These are phyloP conservation scores for Vitis vinifera DNA, from an alignment of 164 flowering plant genomes.

Conservation along the genomic window DNA sequence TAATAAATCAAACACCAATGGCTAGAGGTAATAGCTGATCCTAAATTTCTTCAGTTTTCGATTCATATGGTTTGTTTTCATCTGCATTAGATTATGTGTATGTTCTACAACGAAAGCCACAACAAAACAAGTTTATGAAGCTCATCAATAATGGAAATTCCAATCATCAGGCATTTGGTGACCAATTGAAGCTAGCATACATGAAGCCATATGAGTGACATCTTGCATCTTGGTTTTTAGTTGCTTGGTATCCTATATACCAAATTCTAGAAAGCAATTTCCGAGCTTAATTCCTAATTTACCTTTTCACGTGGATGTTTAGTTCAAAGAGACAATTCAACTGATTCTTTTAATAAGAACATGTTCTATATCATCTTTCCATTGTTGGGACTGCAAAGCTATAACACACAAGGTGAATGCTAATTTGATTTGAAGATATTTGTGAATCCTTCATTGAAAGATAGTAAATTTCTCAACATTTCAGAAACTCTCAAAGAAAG, in stretches of 20 bases:
- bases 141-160: slow-evolving; percentile 14
- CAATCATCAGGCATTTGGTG: slow-evolving; percentile 10
- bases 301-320: slow-evolving; percentile 21
- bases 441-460: background rate
- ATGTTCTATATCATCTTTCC: slow-evolving; percentile 15
- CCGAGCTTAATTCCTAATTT: slow-evolving; percentile 23
- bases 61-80: too few relatives aligned
- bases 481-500: background rate
- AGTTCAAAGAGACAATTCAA: slow-evolving; percentile 4
- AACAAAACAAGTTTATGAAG: background rate
- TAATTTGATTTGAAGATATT: slow-evolving; percentile 2
- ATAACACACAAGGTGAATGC: slow-evolving; percentile 1
- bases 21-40: too few relatives aligned
- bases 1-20: too few relatives aligned
- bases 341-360: slow-evolving; percentile 4
- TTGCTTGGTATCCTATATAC: slow-evolving; percentile 33
- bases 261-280: slow-evolving; percentile 25
- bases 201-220: slow-evolving; percentile 14
- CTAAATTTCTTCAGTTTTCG: too few relatives aligned
- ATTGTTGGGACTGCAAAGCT: slow-evolving; percentile 23
- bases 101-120: too few relatives aligned
- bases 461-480: background rate
- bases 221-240: slow-evolving; percentile 23
- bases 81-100: too few relatives aligned
- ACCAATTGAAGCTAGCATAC: slow-evolving; percentile 7